Conservation (phyloP, 208 protist species). For the Leishmania tarentolae region DNA sequence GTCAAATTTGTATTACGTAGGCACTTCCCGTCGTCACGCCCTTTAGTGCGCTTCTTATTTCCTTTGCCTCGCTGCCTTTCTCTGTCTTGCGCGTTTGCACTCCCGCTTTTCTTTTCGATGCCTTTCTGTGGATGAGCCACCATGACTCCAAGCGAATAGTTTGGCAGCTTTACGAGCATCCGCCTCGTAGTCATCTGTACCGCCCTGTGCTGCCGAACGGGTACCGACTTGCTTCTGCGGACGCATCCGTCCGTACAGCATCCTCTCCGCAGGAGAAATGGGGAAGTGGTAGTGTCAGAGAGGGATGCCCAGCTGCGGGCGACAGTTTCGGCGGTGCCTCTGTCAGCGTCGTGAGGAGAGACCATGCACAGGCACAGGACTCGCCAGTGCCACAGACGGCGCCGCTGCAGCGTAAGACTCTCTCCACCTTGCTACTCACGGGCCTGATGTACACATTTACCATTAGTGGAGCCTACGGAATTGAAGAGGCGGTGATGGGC, state of each 20-base stretch:
- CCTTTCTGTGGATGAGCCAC: slow-evolving; percentile 6
- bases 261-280: background rate
- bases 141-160: background rate
- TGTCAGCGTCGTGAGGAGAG: background rate
- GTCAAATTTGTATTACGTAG: background rate
- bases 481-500: slow-evolving; percentile 84
- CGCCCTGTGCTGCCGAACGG: background rate
- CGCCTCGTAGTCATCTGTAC: slow-evolving; percentile 54
- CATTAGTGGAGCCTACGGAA: slow-evolving; percentile 74
- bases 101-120: background rate
- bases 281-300: background rate
- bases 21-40: background rate
- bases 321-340: no score
- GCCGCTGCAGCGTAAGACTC: slow-evolving; percentile 11
- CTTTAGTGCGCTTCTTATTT: background rate
- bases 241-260: background rate
- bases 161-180: slow-evolving; percentile 75
- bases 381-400: background rate
- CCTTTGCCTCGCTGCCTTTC: background rate
- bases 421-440: slow-evolving; percentile 70
- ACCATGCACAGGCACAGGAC: background rate
- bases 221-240: background rate
- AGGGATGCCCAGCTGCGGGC: background rate
- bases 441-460: slow-evolving; percentile 86
- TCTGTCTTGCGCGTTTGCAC: background rate